Evolutionary conservation across 768 basidiomycete species (phyloP).

Genomic region (Lentinula detonsa): DNA sequence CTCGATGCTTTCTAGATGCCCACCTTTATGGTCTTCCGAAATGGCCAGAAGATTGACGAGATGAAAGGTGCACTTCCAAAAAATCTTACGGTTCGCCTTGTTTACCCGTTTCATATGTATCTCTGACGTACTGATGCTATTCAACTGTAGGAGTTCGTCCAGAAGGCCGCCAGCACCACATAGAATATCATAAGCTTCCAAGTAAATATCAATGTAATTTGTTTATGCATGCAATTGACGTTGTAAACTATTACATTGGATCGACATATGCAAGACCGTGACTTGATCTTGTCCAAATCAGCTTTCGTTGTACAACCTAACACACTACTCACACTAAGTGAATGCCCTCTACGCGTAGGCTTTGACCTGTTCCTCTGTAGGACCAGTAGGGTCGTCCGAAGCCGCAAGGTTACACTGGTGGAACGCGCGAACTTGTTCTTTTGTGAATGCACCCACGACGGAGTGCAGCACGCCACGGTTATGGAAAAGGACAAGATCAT

Average conservation of each 20-base stretch:
- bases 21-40: conserved; percentile 6
- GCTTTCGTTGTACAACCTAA: too few relatives aligned
- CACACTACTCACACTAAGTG: too few relatives aligned
- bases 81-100: neutral
- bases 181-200: too few relatives aligned
- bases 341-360: conserved; percentile 39
- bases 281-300: too few relatives aligned
- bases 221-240: too few relatives aligned
- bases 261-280: too few relatives aligned
- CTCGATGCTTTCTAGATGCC: conserved; percentile 2
- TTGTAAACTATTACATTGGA: too few relatives aligned
- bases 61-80: conserved; percentile 1
- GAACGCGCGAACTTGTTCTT: conserved; percentile 66
- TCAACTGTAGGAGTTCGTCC: too few relatives aligned
- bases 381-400: conserved; percentile 64
- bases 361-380: conserved; percentile 59
- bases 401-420: conserved; percentile 89
- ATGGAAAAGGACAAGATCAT: conserved; percentile 81
- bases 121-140: neutral
- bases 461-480: conserved; percentile 79
- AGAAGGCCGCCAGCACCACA: too few relatives aligned
- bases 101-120: neutral
- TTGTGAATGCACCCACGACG: conserved; percentile 71
- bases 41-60: conserved; percentile 1
- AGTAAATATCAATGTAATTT: too few relatives aligned